Conservation (phyloP, 2,329 filamentous ascomycete species). For the Xylaria sp. region DNA sequence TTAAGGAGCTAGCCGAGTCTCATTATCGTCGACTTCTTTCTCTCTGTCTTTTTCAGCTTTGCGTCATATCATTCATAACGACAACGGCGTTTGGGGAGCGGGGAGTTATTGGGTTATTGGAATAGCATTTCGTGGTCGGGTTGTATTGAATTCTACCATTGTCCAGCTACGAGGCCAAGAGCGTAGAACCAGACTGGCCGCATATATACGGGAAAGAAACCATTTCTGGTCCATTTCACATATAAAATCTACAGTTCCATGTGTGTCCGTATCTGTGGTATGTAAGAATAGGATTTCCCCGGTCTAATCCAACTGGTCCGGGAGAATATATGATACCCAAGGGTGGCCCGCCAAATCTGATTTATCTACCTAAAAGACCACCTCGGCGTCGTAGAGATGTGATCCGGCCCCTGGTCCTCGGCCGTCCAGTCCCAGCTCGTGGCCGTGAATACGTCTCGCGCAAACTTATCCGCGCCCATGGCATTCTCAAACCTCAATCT, state of each 20-base stretch:
- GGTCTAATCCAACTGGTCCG: neutral
- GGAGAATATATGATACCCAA: neutral
- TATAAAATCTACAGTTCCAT: neutral
- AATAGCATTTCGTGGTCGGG: constrained; percentile 29
- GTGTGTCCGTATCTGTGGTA: neutral
- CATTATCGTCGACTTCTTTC: neutral
- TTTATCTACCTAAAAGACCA: constrained; percentile 41
- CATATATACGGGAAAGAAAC: constrained; percentile 32
- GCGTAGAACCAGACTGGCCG: constrained; percentile 22
- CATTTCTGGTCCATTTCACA: constrained; percentile 13
- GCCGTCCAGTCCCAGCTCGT: constrained; percentile 70
- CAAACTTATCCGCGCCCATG: constrained; percentile 63
- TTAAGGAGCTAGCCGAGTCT: constrained; percentile 77
- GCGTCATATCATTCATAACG: constrained; percentile 18
- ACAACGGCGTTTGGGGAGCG: constrained; percentile 42
- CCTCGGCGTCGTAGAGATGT: constrained; percentile 43
- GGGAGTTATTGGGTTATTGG: constrained; percentile 34
- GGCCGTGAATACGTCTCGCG: constrained; percentile 66
- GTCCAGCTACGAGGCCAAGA: constrained; percentile 13
- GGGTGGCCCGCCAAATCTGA: neutral
- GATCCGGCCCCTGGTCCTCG: constrained; percentile 52
- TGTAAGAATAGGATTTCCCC: neutral
- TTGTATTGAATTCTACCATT: constrained; percentile 19
- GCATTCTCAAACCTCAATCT: constrained; percentile 61
- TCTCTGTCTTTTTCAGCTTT: neutral